phyloP scores from a whole-genome alignment of 352 stramenopile species.

The Globisporangium perplexum region DNA sequence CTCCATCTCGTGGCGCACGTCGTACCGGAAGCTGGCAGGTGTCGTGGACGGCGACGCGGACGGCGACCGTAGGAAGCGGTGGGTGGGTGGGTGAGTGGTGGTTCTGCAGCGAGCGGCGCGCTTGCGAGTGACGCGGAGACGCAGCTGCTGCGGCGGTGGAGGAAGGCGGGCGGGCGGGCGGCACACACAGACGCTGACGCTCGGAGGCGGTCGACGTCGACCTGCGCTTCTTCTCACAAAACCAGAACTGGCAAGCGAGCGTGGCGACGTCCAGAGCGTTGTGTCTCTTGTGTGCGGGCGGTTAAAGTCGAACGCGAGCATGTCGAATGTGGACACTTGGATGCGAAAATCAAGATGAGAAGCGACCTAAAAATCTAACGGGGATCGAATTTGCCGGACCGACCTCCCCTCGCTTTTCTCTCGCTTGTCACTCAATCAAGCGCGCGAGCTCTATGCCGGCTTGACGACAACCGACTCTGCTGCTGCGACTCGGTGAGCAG shows the following conservation, averaged over 20 bases:
- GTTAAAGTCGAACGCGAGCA: background rate
- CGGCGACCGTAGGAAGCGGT: background rate
- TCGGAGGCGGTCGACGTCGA: no score
- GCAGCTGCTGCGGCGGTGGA: background rate
- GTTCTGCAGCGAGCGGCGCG: background rate
- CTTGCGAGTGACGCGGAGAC: background rate
- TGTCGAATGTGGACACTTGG: background rate
- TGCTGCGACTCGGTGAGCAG: background rate
- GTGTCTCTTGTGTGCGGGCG: background rate
- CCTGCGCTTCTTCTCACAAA: background rate
- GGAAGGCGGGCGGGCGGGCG: background rate
- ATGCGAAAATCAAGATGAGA: background rate
- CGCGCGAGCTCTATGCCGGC: background rate
- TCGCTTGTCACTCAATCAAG: background rate
- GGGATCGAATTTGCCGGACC: background rate
- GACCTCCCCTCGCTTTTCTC: background rate
- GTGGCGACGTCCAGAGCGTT: background rate
- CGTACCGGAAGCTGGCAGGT: background rate
- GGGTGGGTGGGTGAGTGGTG: background rate
- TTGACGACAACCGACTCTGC: background rate
- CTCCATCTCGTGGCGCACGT: no score
- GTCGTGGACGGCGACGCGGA: background rate
- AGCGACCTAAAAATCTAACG: background rate
- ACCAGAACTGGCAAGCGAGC: background rate
- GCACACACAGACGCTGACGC: background rate